A percentile compares a stretch with the other conserved stretches of the same genome.
These are phyloP conservation scores for Skeletonema tropicum DNA, from an alignment of 108 stramenopile species.

Conservation along the genomic window DNA sequence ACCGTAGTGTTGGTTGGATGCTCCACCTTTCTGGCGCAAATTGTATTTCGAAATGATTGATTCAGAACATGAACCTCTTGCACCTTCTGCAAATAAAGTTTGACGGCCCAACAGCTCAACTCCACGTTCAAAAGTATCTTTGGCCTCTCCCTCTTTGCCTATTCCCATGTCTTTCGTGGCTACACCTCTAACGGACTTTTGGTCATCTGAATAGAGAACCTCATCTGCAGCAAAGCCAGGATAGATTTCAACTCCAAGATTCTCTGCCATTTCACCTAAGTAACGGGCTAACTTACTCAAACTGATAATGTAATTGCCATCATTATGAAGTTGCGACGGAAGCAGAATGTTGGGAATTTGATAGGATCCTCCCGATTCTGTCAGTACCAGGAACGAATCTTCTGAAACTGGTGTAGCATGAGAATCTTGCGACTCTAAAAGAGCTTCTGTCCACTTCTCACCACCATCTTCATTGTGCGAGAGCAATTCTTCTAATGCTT, in stretches of 20 bases:
- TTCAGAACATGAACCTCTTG: conserved; percentile 95
- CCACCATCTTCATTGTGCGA: conserved; percentile 75
- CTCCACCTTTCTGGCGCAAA: conserved; percentile 76
- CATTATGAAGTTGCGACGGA: conserved; percentile 91
- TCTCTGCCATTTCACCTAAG: conserved; percentile 95
- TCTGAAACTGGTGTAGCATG: conserved; percentile 85
- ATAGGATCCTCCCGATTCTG: conserved; percentile 63
- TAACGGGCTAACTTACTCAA: conserved; percentile 92
- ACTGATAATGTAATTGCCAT: conserved; percentile 97
- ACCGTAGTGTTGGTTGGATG: conserved; percentile 92
- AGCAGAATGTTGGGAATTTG: conserved; percentile 80
- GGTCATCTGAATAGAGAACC: conserved; percentile 80
- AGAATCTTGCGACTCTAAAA: conserved; percentile 63
- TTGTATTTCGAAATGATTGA: conserved; percentile 89
- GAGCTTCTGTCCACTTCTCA: conserved; percentile 69
- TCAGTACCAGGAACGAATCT: conserved; percentile 87
- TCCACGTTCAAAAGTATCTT: conserved; percentile 96
- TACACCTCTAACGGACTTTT: conserved; percentile 78
- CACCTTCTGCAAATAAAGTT: conserved; percentile 98
- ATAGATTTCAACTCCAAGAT: conserved; percentile 97
- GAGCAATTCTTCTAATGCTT: conserved; percentile 94
- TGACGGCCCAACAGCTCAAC: conserved; percentile 95
- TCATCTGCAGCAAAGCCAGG: conserved; percentile 97
- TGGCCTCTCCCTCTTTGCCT: conserved; percentile 87
- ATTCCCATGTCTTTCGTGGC: conserved; percentile 98